Base-by-base conservation (phyloP, 495 filamentous ascomycete genomes). In the Hypoxylon fuscum region DNA sequence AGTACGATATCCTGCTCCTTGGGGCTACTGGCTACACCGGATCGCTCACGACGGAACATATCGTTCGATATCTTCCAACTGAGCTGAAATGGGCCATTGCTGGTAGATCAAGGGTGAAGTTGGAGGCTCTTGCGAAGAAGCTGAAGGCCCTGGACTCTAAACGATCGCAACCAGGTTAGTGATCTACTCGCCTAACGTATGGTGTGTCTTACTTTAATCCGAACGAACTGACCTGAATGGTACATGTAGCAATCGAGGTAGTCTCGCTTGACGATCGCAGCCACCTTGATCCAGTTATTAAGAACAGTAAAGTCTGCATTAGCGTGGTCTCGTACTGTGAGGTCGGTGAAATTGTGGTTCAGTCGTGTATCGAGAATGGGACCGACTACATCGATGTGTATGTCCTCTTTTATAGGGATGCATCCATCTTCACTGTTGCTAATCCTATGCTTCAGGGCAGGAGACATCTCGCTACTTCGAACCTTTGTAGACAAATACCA, bases 11-110 rank as follows among this genome's bases (percentile, higher is more conserved):
- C 22, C 42, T 55, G 4, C 41, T 64, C 23, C 54, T 64, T 23
- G 91, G 91, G 10, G 89, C 90, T 11, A 90, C 88, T 8, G 91
- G 91, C 14, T 92, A 92, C 70, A 95, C 91, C 0, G 91, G 91
- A 11, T 84, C 83, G 54, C 75, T 88, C 9, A 86, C 83, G 35
- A 86, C 86, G 35, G 86, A 92, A 69, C 77, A 91, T 62, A 87
- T 93, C 42, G 81, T 84, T 31, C 77, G 77, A 20, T 70, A 80
- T 49, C 78, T 88, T 4, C 89, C 90, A 0, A 90, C 87, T 14
- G 79, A 88, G 67, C 68, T 95, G 42, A 89, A 84, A 77, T 95
- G 91, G 91, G 91, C 90, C 22, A 78, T 95, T 41, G 88, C 89
- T 9, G 91, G 91, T n/a, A 85, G 91, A 34, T 91, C 88, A 3